Percentiles rank a stretch among this genome's conserved stretches.
Evolutionary conservation across 805 yeast genomes (phyloP).

Genomic region (Saccharomyces eubayanus): DNA sequence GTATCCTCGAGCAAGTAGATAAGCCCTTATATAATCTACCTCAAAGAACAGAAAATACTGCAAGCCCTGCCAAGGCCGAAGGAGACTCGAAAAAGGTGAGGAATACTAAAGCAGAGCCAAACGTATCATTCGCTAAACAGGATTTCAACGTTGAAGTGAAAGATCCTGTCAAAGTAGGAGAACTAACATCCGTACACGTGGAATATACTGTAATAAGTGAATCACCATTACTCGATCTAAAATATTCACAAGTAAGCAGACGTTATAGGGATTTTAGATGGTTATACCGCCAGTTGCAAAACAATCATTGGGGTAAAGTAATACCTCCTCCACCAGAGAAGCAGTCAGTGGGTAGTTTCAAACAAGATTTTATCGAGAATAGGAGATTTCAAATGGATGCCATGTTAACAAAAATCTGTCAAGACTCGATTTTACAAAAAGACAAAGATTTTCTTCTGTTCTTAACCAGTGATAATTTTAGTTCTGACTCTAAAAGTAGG

Average conservation of each 20-base stretch:
- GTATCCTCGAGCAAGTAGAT: conserved; percentile 17
- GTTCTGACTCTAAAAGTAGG: conserved; percentile 58
- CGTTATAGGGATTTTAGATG: conserved; percentile 90
- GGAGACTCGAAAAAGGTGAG: conserved; percentile 4
- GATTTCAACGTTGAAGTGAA: conserved; percentile 65
- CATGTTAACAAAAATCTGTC: conserved; percentile 71
- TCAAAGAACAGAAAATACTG: conserved; percentile 8
- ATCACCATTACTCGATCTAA: conserved; percentile 33
- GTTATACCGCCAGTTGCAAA: conserved; percentile 81
- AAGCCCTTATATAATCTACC: conserved; percentile 21
- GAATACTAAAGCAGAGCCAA: conserved; percentile 4
- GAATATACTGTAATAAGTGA: conserved; percentile 71
- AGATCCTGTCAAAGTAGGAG: conserved; percentile 89
- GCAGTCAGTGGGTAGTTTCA: conserved; percentile 86
- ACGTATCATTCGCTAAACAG: conserved; percentile 10
- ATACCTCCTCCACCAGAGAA: conserved; percentile 96
- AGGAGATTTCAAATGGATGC: conserved; percentile 76
- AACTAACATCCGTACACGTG: conserved; percentile 78
- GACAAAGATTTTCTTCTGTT: conserved; percentile 77
- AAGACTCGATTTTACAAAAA: conserved; percentile 45
- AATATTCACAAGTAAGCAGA: conserved; percentile 57
- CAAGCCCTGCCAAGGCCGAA: background rate
- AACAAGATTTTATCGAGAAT: conserved; percentile 80
- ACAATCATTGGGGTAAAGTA: conserved; percentile 80
- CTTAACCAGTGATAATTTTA: conserved; percentile 63